A percentile compares a stretch with the other conserved stretches of the same genome.
These are phyloP conservation scores for Chamaecyparis obtusa DNA, from an alignment of 75 land plant genomes.

Conservation along the genomic window DNA sequence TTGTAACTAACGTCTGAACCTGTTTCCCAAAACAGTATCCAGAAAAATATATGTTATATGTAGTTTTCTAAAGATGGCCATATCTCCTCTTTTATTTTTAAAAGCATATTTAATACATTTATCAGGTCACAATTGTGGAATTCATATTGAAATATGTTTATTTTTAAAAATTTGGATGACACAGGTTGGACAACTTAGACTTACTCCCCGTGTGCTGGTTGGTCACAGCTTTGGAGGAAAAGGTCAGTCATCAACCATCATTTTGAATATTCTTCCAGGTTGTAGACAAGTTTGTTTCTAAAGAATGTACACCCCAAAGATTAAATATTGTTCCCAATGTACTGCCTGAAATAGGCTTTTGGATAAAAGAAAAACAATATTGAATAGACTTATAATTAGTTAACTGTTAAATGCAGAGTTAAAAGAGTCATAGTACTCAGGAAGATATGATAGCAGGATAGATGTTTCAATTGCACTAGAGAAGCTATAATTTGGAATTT, in stretches of 20 bases:
- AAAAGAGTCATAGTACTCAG: background rate
- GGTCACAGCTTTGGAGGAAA: slow-evolving; percentile 99
- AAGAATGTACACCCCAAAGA: background rate
- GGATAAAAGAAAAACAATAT: background rate
- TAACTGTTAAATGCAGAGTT: background rate
- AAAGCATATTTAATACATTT: background rate
- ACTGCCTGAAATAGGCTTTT: background rate
- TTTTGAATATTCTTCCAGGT: background rate
- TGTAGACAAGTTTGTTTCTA: background rate
- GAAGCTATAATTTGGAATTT: background rate
- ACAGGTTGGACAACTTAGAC: slow-evolving; percentile 70
- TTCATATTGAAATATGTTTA: background rate
- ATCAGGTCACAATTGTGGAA: background rate
- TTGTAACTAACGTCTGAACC: background rate
- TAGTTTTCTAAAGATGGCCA: background rate
- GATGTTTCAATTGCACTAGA: background rate
- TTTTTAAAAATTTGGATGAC: background rate
- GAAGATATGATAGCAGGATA: background rate
- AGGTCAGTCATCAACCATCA: slow-evolving; percentile 42
- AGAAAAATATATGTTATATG: background rate
- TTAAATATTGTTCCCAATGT: background rate
- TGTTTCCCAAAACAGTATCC: background rate
- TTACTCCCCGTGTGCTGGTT: slow-evolving; percentile 87
- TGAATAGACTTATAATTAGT: background rate
- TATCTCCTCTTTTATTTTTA: background rate